Evolutionary conservation across 2,329 filamentous ascomycete species (phyloP), one percentile per base, ranked within the genome.

Genomic region (Epichloe sibirici): DNA sequence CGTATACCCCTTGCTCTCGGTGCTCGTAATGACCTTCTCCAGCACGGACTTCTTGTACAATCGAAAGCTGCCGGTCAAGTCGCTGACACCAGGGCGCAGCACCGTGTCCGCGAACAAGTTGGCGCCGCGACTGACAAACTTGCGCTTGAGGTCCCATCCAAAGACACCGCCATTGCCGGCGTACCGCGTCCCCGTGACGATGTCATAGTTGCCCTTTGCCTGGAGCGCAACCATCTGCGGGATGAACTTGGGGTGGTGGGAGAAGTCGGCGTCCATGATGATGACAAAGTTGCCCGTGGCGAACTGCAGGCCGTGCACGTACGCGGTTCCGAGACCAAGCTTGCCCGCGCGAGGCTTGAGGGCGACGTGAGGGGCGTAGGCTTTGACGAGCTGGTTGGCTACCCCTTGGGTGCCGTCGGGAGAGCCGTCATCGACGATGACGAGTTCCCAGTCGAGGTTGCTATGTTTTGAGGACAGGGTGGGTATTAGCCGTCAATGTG

Each of bases 241-340:
- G 71, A 98, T 95, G 80, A 97, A 98, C 74, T 97, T 98, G 66
- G 93, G 93, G 77, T 98, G 93, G 75, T 98, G 93, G 62, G 83
- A 89, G 79, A 98, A 98, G 74, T 98, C 93, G 71, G 94, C 93
- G 75, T 98, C 93, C 93, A 98, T 98, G 79, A 98, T 98, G 76
- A 98, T 88, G 67, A 98, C 88, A 66, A 83, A 97, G 79, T 94
- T 96, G 63, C 93, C 93, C 23, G 83, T 90, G 25, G 79, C 86
- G 67, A 87, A 97, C 69, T 95, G 82, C 55, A 98, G 78, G 50
- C 91, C 91, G 71, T 96, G 90, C 40, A 96, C 88, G 73, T 97
- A 97, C 48, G 91, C 91, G 3, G 91, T 96, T 61, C 91, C 91
- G 48, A 97, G 85, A n/a, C 91, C 91, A 40, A 96, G 86, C 74